Evolutionary conservation across 208 protist genomes (phyloP), one percentile per base, ranked within the genome.

Genomic region (Tritrichomonas foetus): DNA sequence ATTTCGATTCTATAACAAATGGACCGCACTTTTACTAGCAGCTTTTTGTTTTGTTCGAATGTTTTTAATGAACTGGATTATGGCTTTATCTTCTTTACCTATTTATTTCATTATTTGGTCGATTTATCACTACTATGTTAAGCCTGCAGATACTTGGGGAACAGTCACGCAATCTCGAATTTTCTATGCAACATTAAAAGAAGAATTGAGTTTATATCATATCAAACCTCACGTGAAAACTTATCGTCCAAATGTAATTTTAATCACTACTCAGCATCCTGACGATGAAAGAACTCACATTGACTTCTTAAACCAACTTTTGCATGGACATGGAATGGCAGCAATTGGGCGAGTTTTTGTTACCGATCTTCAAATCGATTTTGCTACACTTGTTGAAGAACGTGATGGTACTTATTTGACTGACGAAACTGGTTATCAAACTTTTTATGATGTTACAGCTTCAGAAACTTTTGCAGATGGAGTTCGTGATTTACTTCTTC

Each of bases 221-320:
- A 47, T 89, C 44, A 44, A 89, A 89, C 78, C 78, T 89, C 78
- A 89, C 30, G 78, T 89, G 3, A 89, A 89, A 39, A 89, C 78
- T 36, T 89, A 57, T 36, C 8, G 78, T 16, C 47, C 78, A 1
- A 61, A 89, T 57, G 20, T 89, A 8, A 89, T 89, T 57, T 89
- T 89, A 9, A 47, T 89, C 11, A 57, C 78, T 57, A 33, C 25
- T 16, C 33, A 61, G 30, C 30, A 47, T 53, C 78, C 78, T 53
- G 30, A 89, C 44, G 41, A 61, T 20, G 8, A 27, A 33, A 0
- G 44, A 2, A 11, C 53, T 20, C 14, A 25, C 27, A 89, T 89
- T 39, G 44, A 89, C 44, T 89, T 89, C n/a, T 44, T 89, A 0
- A 89, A 89, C 27, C 47, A 89, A 50, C 44, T 89, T 8, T 39